Evolutionary conservation across 768 basidiomycete genomes (phyloP), one percentile per base, ranked within the genome.

Genomic region (Cubamyces sp.): DNA sequence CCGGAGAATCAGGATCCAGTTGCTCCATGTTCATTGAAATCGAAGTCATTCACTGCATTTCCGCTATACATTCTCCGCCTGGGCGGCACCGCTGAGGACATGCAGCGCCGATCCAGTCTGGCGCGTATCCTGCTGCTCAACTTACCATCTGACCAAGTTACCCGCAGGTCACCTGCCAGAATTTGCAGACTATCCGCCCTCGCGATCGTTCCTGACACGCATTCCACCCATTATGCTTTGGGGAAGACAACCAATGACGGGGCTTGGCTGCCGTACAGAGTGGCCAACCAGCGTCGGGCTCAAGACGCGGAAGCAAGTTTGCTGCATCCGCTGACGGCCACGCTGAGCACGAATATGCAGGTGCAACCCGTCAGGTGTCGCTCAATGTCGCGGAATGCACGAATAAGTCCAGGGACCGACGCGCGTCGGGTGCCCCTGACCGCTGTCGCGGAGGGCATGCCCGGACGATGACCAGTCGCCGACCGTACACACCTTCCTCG

Each of bases 361-460:
- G 14, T 1, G 5, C 19, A 3, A 3, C 3, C 21, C 40, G 18
- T 21, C 48, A 42, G 39, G 48, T 28, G 48, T 39, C 23, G 37
- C 46, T 41, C 48, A 25, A 57, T 15, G 57, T 4, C 39, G 11
- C 57, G 57, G 48, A 50, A 57, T 57, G 57, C 57, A 57, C 47
- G 46, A 19, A 48, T 7, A 23, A 18, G 48, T 37, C 45, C 11
- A 46, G 11, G 26, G 47, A 4, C 18, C 8, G 47, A 25, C 15
- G 21, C 28, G 39, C 34, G 47, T 12, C 57, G 57, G 57, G 57
- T 41, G 3, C 34, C 57, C 57, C 57, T 57, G 57, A 25, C 57
- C 47, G 57, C 14, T 5, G 23, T 40, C 25, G 37, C n/a, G 21
- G 34, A 6, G 37, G 23, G 34, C 7, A 8, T 18, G 28, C 9